phyloP scores from a whole-genome alignment of 352 stramenopile genomes.

The Phytophthora tentaculata region DNA sequence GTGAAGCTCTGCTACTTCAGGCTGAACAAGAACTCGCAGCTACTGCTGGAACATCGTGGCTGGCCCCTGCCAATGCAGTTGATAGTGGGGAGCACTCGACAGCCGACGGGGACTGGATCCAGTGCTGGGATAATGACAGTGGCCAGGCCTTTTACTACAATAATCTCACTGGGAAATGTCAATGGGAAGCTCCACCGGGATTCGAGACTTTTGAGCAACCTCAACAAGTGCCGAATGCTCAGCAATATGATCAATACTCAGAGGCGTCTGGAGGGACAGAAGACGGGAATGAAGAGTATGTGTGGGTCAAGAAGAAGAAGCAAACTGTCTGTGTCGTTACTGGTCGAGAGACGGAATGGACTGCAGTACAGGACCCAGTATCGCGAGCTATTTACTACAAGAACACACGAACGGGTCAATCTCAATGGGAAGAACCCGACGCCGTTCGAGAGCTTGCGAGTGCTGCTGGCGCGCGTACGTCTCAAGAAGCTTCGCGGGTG shows the following conservation, averaged over 20 bases:
- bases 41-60: conserved; percentile 52
- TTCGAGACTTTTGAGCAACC: conserved; percentile 29
- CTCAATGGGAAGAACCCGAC: conserved; percentile 74
- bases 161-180: conserved; percentile 73
- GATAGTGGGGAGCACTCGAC: conserved; percentile 12
- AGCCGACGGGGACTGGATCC: conserved; percentile 48
- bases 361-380: conserved; percentile 58
- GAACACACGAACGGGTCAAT: conserved; percentile 69
- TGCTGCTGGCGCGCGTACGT: conserved; percentile 50
- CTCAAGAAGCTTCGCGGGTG: conserved; percentile 59
- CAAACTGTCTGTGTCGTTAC: conserved; percentile 73
- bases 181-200: conserved; percentile 59
- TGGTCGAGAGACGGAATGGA: conserved; percentile 65
- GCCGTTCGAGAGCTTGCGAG: conserved; percentile 62
- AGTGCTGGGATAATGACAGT: conserved; percentile 71
- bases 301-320: conserved; percentile 82
- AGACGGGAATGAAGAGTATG: conserved; percentile 55
- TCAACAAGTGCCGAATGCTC: background rate
- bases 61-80: conserved; percentile 58
- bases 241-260: conserved; percentile 22
- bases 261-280: conserved; percentile 16
- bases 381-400: conserved; percentile 78
- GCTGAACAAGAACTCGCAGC: conserved; percentile 49
- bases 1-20: conserved; percentile 48
- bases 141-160: conserved; percentile 74